A percentile compares a stretch with the other conserved stretches of the same genome.
phyloP scores from a whole-genome alignment of 163 green algal species.

The Chloroidium sp. region DNA sequence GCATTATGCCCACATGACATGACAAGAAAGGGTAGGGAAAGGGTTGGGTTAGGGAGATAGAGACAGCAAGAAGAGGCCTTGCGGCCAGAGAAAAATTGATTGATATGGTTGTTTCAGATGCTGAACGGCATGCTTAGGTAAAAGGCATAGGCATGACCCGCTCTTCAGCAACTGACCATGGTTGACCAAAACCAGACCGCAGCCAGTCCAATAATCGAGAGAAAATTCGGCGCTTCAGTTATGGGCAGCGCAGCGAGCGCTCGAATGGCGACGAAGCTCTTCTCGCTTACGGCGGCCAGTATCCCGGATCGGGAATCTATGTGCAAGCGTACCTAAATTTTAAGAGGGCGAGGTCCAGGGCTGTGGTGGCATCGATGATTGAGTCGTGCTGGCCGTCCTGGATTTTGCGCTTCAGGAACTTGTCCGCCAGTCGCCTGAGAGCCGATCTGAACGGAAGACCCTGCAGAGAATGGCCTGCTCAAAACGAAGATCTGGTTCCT shows the following conservation, averaged over 20 bases:
- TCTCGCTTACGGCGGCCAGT: background rate
- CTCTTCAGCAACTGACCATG: background rate
- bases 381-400: constrained; percentile 76
- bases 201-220: background rate
- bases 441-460: constrained; percentile 30
- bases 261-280: too few relatives aligned
- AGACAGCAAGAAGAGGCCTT: too few relatives aligned
- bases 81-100: too few relatives aligned
- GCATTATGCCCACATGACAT: too few relatives aligned
- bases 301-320: background rate
- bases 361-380: constrained; percentile 64
- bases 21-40: too few relatives aligned
- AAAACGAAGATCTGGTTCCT: too few relatives aligned
- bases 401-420: constrained; percentile 68
- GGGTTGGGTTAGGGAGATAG: too few relatives aligned
- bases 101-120: too few relatives aligned
- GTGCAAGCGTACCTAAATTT: constrained; percentile 62
- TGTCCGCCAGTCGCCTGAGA: constrained; percentile 50
- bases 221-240: too few relatives aligned
- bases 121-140: too few relatives aligned
- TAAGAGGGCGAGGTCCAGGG: constrained; percentile 77
- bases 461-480: background rate
- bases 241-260: too few relatives aligned
- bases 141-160: too few relatives aligned
- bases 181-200: background rate